Evolutionary conservation across 306 rosid species (phyloP).

Genomic region (Vachellia collinsii): DNA sequence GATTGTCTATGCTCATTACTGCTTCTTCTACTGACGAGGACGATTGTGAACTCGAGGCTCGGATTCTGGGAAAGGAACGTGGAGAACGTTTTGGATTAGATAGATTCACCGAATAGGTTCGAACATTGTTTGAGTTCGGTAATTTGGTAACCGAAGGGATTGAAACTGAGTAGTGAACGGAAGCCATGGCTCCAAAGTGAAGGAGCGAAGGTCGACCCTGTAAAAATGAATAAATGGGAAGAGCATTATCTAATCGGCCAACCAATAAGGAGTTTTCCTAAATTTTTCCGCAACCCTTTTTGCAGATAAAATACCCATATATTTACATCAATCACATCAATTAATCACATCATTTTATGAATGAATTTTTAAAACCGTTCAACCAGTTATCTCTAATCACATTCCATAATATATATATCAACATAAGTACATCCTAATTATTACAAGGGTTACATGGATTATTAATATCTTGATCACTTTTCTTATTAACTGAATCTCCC

Average conservation of each 20-base stretch:
- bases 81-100: slow-evolving; percentile 21
- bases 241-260: not conserved
- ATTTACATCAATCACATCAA: too few relatives aligned
- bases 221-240: not conserved
- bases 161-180: slow-evolving; percentile 48
- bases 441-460: too few relatives aligned
- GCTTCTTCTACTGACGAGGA: slow-evolving; percentile 50
- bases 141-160: slow-evolving; percentile 45
- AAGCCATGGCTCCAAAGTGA: slow-evolving; percentile 49
- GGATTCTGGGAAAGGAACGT: slow-evolving; percentile 36
- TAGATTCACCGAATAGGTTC: slow-evolving; percentile 30
- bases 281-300: not conserved
- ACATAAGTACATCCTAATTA: too few relatives aligned
- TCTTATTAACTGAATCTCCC: too few relatives aligned
- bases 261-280: not conserved
- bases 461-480: too few relatives aligned
- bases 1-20: slow-evolving; percentile 75
- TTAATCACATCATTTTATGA: too few relatives aligned
- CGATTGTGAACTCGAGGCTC: slow-evolving; percentile 53
- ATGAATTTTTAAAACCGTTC: too few relatives aligned
- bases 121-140: slow-evolving; percentile 10
- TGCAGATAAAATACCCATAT: too few relatives aligned
- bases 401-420: too few relatives aligned
- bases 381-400: too few relatives aligned
- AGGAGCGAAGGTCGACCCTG: not conserved